Base-by-base conservation (phyloP, 495 filamentous ascomycete genomes). In the Penicillium lagena region DNA sequence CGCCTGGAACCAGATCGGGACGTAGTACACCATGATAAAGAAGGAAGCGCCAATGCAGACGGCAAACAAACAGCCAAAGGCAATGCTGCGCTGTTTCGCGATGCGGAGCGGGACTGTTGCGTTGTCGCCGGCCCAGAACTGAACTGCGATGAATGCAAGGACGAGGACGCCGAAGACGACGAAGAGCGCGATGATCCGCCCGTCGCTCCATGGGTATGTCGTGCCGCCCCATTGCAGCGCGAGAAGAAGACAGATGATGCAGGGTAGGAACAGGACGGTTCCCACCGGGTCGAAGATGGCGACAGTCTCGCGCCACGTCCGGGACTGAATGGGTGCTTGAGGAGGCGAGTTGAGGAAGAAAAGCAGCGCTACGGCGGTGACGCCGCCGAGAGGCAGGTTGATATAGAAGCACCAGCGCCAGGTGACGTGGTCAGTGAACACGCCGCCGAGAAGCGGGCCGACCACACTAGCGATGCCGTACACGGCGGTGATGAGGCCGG, bases 1-100 rank as follows among this genome's bases (percentile, higher is more conserved):
- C 7, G 87, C 79, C 55, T 96, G 90, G 72, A 96, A 94, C 84
- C 85, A 96, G 51, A 91, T 84, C 0, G 90, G 89, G 13, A 95
- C 68, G 43, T 68, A 70, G 60, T 82, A 88, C 13, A 82, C 62
- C 4, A 80, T 61, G 13, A 85, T 63, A 43, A 91, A 78, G 64
- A 89, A 87, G 0, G 75, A 60, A n/a, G 73, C 76, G 22, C 80
- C 82, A 8, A 85, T 46, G 49, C 64, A 69, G 51, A 81, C 71
- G 15, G 64, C 51, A 58, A 78, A 87, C 46, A 75, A 65, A 1
- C 69, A 58, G 5, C 71, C 60, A 3, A 68, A 68, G 52, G 73
- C 73, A 9, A 95, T 77, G 39, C 68, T 84, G 12, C 87, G 80
- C 51, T 89, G 81, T 11, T 71, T 80, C 46, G 94, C 67, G 41